A percentile compares a stretch with the other conserved stretches of the same genome.
Conservation (phyloP, 1,284 basidiomycete genomes). For the Ustanciosporium gigantosporum region DNA sequence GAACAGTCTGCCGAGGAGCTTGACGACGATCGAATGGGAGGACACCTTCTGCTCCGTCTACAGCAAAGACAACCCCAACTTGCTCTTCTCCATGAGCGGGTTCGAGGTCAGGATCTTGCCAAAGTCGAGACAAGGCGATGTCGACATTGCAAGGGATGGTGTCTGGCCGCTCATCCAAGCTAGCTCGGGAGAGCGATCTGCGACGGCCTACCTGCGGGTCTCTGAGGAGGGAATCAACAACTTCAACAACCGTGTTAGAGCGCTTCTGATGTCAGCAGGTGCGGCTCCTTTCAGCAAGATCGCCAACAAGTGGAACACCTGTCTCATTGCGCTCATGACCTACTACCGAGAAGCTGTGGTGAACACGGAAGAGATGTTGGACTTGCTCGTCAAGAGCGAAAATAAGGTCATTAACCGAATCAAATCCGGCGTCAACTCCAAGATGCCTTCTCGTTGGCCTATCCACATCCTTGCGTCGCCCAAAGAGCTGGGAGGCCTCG, state of each 20-base stretch:
- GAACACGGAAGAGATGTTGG: constrained; percentile 84
- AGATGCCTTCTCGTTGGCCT: constrained; percentile 92
- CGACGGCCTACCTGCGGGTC: constrained; percentile 94
- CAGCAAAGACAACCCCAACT: constrained; percentile 95
- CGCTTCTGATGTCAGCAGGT: constrained; percentile 97
- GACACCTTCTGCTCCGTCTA: constrained; percentile 70
- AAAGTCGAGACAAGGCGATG: constrained; percentile 89
- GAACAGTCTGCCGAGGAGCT: constrained; percentile 88
- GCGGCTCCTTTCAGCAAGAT: constrained; percentile 99
- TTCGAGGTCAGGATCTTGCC: constrained; percentile 97
- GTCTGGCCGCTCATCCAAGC: constrained; percentile 93
- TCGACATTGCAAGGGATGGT: constrained; percentile 95
- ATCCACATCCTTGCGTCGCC: constrained; percentile 73
- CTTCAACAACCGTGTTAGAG: constrained; percentile 70
- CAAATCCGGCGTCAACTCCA: constrained; percentile 97
- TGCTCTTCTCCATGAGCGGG: constrained; percentile 96
- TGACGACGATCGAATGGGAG: constrained; percentile 96
- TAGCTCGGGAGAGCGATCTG: constrained; percentile 96
- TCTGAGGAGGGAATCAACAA: constrained; percentile 82
- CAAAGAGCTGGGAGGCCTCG: constrained; percentile 76
- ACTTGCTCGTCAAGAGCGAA: constrained; percentile 59
- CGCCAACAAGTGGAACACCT: constrained; percentile 99
- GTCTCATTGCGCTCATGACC: constrained; percentile 71
- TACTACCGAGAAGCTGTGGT: constrained; percentile 99
- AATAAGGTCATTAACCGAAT: constrained; percentile 83